Base-by-base conservation (phyloP, 306 rosid species). In the Parietaria judaica region DNA sequence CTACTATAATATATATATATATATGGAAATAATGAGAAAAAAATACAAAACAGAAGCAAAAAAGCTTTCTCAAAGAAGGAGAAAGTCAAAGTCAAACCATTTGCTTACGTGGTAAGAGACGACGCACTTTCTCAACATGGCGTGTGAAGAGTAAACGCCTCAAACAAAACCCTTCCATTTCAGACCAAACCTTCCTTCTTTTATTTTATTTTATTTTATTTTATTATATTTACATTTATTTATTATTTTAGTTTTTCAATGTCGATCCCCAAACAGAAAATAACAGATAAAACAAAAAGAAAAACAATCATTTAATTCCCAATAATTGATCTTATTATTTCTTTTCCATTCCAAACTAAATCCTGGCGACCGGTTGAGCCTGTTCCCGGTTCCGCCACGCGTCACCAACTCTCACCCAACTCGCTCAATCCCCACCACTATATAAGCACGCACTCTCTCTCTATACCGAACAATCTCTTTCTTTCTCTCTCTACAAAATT, bases 311-410 rank as follows among this genome's bases (percentile, higher is more conserved):
- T n/a, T 38, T n/a, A 55, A 57, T 52, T 31, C 5, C 50, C 50
- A n/a, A n/a, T 49, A 49, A 49, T 49, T 49, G 15, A 49, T 49
- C 31, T 23, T 23, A 23, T 7, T 46, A 46, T 46, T 7, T 15
- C 34, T 56, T 56, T 56, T 6, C 12, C 3, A 23, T 2, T 12
- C 2, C 57, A 14, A 45, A 14, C 17, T 71, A 36, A 64, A 17
- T 31, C 82, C 72, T 11, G 10, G 35, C 66, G 54, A 81, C 86
- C 71, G 86, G 45, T 55, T 17, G 11, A 46, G 6, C 56, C 66
- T 44, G 66, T 61, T 49, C 34, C 43, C 55, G 44, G 36, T 71
- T 17, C 16, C 12, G 35, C 53, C 53, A 71, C 76, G 66, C 60
- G 76, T 51, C 85, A 59, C 11, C 17, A 56, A 41, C 16, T 56